Evolutionary conservation across 2,329 filamentous ascomycete genomes (phyloP).

Genomic region (Dactylellina cionopaga): DNA sequence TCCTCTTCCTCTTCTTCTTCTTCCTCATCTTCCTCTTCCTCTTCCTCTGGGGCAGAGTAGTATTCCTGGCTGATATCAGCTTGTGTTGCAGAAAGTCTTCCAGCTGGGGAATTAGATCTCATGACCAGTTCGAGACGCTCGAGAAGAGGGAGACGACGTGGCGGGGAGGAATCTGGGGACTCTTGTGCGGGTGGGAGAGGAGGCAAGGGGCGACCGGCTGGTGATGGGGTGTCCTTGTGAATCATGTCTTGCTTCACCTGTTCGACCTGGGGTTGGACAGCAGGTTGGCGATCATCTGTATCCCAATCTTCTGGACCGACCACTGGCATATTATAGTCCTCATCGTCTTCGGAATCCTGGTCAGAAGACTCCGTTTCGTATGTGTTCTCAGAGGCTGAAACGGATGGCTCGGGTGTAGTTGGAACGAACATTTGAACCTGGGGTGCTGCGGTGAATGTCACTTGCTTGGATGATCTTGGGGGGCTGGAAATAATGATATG

Average conservation of each 20-base stretch:
- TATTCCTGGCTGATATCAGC: conserved; percentile 39
- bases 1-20: conserved; percentile 55
- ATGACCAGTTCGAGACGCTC: conserved; percentile 61
- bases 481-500: conserved; percentile 69
- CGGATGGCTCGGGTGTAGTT: conserved; percentile 94
- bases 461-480: conserved; percentile 91
- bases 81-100: conserved; percentile 42
- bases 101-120: conserved; percentile 76
- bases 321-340: conserved; percentile 82
- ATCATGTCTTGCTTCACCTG: conserved; percentile 53
- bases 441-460: conserved; percentile 93
- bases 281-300: conserved; percentile 63
- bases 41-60: conserved; percentile 64
- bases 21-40: conserved; percentile 58
- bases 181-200: conserved; percentile 75
- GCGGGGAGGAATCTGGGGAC: conserved; percentile 11
- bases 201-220: conserved; percentile 76
- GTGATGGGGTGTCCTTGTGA: conserved; percentile 31
- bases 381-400: conserved; percentile 89
- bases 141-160: conserved; percentile 54
- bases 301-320: conserved; percentile 95
- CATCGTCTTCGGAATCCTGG: conserved; percentile 68
- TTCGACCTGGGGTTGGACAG: conserved; percentile 77
- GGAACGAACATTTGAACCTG: conserved; percentile 98
- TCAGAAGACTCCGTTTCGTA: conserved; percentile 78